Evolutionary conservation across 768 basidiomycete species (phyloP).

Genomic region (Russula sp.): DNA sequence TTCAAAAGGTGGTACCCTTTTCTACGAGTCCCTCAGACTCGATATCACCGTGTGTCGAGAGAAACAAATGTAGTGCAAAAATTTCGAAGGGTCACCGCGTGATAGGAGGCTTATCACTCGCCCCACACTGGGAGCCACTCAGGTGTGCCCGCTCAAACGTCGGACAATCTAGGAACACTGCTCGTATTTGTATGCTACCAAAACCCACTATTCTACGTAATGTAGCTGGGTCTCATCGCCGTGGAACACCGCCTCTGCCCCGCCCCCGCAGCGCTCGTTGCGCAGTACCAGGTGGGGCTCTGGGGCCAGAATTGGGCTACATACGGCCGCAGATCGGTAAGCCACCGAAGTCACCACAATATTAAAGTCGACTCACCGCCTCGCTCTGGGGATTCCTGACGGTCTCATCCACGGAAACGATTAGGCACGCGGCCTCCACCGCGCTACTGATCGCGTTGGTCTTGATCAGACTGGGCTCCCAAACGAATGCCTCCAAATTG

Average conservation of each 20-base stretch:
- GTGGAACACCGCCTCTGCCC: conserved; percentile 68
- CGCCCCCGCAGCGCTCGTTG: conserved; percentile 81
- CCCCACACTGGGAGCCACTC: not conserved
- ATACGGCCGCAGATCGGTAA: conserved; percentile 23
- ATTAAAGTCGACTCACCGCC: conserved; percentile 49
- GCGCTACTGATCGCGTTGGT: conserved; percentile 93
- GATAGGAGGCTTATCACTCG: not conserved
- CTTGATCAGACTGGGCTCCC: conserved; percentile 97
- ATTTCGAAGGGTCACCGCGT: no score
- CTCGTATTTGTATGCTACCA: conserved; percentile 15
- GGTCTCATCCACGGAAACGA: conserved; percentile 96
- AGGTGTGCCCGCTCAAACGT: not conserved
- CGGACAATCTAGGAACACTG: not conserved
- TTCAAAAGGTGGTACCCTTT: no score
- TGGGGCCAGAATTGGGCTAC: conserved; percentile 78
- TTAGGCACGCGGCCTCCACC: conserved; percentile 91
- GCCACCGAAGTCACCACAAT: conserved; percentile 1
- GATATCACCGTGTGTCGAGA: no score
- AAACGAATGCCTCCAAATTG: conserved; percentile 97
- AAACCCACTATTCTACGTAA: conserved; percentile 18
- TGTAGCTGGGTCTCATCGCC: conserved; percentile 42
- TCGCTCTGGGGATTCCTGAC: conserved; percentile 94
- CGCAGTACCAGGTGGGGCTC: conserved; percentile 86
- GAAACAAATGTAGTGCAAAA: no score
- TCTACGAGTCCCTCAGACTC: no score